Conservation (phyloP, 495 filamentous ascomycete species). For the Niebla homalea region DNA sequence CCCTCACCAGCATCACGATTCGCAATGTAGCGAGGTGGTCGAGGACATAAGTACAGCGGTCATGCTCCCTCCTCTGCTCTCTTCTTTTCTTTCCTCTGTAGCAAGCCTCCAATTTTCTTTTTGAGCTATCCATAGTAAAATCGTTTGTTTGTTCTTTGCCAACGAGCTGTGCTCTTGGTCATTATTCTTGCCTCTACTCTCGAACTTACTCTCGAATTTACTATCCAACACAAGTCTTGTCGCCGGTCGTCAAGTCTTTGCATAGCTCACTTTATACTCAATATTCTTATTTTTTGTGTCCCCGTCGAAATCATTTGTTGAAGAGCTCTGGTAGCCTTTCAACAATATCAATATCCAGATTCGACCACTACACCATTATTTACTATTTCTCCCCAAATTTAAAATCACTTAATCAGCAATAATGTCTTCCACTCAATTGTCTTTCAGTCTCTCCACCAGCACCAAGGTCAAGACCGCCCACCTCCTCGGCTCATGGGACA, state of each 20-base stretch:
- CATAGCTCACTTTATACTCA: slow-evolving; percentile 32
- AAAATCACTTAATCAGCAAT: slow-evolving; percentile 34
- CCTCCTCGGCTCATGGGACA: slow-evolving; percentile 95
- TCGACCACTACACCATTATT: slow-evolving; percentile 3
- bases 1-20: neutral
- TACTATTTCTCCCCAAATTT: slow-evolving; percentile 13
- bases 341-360: neutral
- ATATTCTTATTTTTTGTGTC: slow-evolving; percentile 12
- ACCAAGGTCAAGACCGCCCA: slow-evolving; percentile 96
- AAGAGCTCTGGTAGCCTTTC: slow-evolving; percentile 19
- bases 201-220: slow-evolving; percentile 20
- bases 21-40: neutral
- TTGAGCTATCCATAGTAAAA: slow-evolving; percentile 38
- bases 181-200: slow-evolving; percentile 17
- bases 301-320: slow-evolving; percentile 4
- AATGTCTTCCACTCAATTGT: slow-evolving; percentile 77
- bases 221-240: slow-evolving; percentile 27
- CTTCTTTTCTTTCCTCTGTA: slow-evolving; percentile 46
- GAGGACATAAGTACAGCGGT: slow-evolving; percentile 6
- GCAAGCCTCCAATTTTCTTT: slow-evolving; percentile 58
- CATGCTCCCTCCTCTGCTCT: slow-evolving; percentile 13
- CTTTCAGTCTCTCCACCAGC: slow-evolving; percentile 87
- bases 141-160: slow-evolving; percentile 11
- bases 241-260: slow-evolving; percentile 39
- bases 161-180: slow-evolving; percentile 24